Percentiles rank a stretch among this genome's conserved stretches.
Evolutionary conservation across 2,329 filamentous ascomycete species (phyloP).

Genomic region (Aspergillus floridensis): DNA sequence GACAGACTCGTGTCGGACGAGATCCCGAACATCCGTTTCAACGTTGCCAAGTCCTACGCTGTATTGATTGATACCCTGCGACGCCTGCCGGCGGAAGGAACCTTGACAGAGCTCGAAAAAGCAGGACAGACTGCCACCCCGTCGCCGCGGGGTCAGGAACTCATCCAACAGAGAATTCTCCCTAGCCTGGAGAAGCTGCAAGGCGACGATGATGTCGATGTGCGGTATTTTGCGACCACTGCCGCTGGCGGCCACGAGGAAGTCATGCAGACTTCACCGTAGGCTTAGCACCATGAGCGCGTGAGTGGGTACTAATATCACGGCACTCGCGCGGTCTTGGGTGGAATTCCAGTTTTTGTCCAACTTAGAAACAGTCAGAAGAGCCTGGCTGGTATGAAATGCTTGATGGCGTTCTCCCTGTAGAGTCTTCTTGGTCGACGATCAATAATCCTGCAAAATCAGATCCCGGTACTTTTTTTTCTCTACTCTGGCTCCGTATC

Average conservation of each 20-base stretch:
- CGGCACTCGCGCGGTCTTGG: conserved; percentile 20
- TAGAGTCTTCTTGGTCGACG: conserved; percentile 33
- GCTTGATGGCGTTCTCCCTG: conserved; percentile 37
- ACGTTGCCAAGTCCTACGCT: conserved; percentile 95
- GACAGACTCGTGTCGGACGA: conserved; percentile 90
- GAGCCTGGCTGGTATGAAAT: conserved; percentile 34
- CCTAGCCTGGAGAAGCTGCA: conserved; percentile 93
- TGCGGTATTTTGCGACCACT: conserved; percentile 94
- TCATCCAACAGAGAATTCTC: conserved; percentile 82
- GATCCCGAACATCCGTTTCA: conserved; percentile 99
- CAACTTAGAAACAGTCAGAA: conserved; percentile 37
- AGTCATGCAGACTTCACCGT: conserved; percentile 55
- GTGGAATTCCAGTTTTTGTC: conserved; percentile 27
- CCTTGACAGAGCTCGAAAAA: conserved; percentile 81
- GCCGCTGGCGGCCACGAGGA: conserved; percentile 62
- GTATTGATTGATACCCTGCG: conserved; percentile 89
- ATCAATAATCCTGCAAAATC: conserved; percentile 21
- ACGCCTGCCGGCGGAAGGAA: conserved; percentile 83
- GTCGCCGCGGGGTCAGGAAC: conserved; percentile 69
- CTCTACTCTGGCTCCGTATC: not conserved
- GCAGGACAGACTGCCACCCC: conserved; percentile 56
- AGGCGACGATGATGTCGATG: conserved; percentile 96
- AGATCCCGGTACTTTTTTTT: conserved; percentile 6
- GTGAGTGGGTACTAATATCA: conserved; percentile 20
- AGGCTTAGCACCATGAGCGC: conserved; percentile 20